These are phyloP conservation scores for Physocladia obscura DNA, from an alignment of 192 early-diverging fungal species.

Conservation along the genomic window DNA sequence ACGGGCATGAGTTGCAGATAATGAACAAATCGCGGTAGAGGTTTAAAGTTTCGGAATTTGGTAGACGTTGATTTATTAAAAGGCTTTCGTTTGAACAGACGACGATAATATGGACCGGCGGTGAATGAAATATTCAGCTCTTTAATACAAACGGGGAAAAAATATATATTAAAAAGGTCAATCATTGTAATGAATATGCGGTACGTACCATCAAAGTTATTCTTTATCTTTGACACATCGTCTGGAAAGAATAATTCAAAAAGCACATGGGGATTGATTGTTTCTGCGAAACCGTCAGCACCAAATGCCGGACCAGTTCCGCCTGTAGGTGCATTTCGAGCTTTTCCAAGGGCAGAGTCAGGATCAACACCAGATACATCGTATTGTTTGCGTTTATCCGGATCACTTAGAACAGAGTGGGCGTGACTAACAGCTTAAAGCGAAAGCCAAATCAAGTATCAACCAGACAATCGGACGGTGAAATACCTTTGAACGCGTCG, in stretches of 20 bases:
- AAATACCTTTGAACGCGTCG: constrained; percentile 86
- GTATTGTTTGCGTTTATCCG: constrained; percentile 74
- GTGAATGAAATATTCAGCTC: neutral
- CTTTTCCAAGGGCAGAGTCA: constrained; percentile 31
- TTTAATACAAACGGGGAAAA: neutral
- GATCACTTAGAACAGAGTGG: constrained; percentile 75
- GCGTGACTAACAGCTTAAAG: constrained; percentile 71
- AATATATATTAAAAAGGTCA: neutral
- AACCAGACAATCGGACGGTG: no score
- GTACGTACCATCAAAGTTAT: constrained; percentile 39
- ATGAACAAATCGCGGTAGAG: constrained; percentile 28
- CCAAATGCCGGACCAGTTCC: constrained; percentile 13
- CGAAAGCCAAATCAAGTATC: neutral
- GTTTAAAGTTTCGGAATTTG: neutral
- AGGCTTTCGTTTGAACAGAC: constrained; percentile 11
- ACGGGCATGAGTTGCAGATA: constrained; percentile 71
- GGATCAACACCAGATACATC: constrained; percentile 71
- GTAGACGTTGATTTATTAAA: constrained; percentile 16
- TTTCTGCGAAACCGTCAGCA: constrained; percentile 9
- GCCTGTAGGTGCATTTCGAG: neutral
- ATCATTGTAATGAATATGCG: neutral
- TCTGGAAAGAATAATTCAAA: constrained; percentile 83
- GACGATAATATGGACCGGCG: constrained; percentile 48
- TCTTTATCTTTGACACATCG: constrained; percentile 70
- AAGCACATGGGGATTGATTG: constrained; percentile 61